Evolutionary conservation across 2,329 filamentous ascomycete species (phyloP), one percentile per base, ranked within the genome.

Genomic region (Thermothelomyces thermophilus): DNA sequence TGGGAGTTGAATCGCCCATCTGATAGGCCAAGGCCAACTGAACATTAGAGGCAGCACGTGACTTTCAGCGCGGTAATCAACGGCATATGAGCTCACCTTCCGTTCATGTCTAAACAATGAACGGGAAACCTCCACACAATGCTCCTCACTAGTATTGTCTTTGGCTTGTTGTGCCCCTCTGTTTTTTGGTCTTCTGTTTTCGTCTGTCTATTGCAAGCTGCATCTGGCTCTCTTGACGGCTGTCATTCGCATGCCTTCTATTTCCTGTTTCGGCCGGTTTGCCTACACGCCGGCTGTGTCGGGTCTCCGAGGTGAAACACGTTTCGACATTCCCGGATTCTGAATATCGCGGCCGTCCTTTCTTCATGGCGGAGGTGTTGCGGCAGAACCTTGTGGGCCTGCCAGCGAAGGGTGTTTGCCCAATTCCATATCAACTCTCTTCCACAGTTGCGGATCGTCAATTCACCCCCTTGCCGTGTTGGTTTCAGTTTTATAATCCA

Each of bases 21-120:
- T 58, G 53, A 58, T 57, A 56, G 53, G 56, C 45, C 41, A 31
- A 34, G 39, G 33, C 9, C 2, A 16, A 46, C 13, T 50, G 36
- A n/a, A 47, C 35, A 46, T 47, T 30, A 48, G 51, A 10, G 30
- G 19, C 2, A 13, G 2, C 50, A 56, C 55, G 55, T 56, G 53
- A 50, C 43, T 19, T 9, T 20, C 3, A 1, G 24, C 35, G 48
- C 41, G 48, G 41, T 2, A 43, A 51, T 40, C 10, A 2, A 10
- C 41, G 40, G 44, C 40, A 33, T 17, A 41, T 39, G 11, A 19
- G 20, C 6, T 22, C 37, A 31, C 43, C 30, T 51, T 43, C 36
- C 37, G 19, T 24, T 35, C 40, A 14, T 5, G 19, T 40, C 17
- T 22, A 30, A n/a, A n/a, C n/a, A n/a, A n/a, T n/a, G n/a, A n/a